Conservation (phyloP, 805 yeast genomes). For the Wickerhamomyces bisporus region DNA sequence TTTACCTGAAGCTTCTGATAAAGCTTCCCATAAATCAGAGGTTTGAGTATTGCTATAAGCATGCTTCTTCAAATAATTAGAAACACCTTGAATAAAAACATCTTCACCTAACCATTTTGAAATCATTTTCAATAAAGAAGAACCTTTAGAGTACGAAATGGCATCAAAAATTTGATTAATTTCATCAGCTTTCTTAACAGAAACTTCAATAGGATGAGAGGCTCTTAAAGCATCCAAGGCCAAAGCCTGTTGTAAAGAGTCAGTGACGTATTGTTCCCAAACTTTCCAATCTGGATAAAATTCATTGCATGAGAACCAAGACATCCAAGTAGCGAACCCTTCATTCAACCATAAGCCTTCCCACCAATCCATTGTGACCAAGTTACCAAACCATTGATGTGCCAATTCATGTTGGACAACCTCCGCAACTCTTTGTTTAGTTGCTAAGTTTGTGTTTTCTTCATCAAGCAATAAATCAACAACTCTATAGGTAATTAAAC, state of each 20-base stretch:
- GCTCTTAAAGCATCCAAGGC: slow-evolving; percentile 73
- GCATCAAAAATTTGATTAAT: slow-evolving; percentile 84
- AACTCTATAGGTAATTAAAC: slow-evolving; percentile 73
- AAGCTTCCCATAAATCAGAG: slow-evolving; percentile 70
- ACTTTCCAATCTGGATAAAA: slow-evolving; percentile 84
- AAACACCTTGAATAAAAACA: slow-evolving; percentile 71
- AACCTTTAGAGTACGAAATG: slow-evolving; percentile 78
- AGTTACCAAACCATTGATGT: slow-evolving; percentile 89
- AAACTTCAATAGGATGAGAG: slow-evolving; percentile 83
- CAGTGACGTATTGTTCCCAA: slow-evolving; percentile 79
- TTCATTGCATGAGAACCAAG: slow-evolving; percentile 76
- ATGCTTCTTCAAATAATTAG: slow-evolving; percentile 69
- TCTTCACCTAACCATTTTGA: slow-evolving; percentile 78
- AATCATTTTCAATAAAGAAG: slow-evolving; percentile 74
- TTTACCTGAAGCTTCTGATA: slow-evolving; percentile 64
- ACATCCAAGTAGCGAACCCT: slow-evolving; percentile 90
- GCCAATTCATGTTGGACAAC: slow-evolving; percentile 88
- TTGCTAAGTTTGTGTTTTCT: slow-evolving; percentile 54
- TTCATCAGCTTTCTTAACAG: slow-evolving; percentile 71
- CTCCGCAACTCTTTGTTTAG: slow-evolving; percentile 74
- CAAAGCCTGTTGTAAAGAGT: slow-evolving; percentile 70
- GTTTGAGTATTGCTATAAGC: slow-evolving; percentile 76
- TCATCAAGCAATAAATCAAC: slow-evolving; percentile 72
- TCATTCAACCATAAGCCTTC: slow-evolving; percentile 86
- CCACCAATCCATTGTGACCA: slow-evolving; percentile 93